phyloP scores from a whole-genome alignment of 208 protist genomes.

The Acanthamoeba healyi region DNA sequence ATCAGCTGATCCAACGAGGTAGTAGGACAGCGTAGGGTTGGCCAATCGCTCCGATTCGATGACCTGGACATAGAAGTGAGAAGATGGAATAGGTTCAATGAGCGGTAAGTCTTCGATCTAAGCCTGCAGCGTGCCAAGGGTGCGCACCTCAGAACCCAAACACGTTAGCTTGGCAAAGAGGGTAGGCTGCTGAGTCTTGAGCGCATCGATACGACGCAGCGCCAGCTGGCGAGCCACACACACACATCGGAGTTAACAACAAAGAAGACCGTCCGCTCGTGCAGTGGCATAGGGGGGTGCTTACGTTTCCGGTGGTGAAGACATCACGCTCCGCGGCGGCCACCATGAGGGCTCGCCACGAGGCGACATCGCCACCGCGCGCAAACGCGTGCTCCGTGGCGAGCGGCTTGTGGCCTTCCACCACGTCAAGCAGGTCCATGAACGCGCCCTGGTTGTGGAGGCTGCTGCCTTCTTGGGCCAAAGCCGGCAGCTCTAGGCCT shows the following conservation, averaged over 20 bases:
- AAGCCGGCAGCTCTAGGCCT: neutral
- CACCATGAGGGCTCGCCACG: neutral
- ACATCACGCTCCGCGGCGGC: neutral
- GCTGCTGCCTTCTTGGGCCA: neutral
- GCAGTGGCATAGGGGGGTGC: too few relatives aligned
- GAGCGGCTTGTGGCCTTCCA: neutral
- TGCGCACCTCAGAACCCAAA: neutral
- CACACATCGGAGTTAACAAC: neutral
- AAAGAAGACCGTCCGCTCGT: neutral
- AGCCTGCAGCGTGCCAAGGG: too few relatives aligned
- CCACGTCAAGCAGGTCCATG: neutral
- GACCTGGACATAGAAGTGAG: neutral
- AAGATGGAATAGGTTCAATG: neutral
- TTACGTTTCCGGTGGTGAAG: constrained; percentile 38
- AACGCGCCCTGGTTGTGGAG: neutral
- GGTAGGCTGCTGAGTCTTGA: neutral
- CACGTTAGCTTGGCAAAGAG: neutral
- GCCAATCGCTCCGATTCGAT: neutral
- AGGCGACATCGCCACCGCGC: neutral
- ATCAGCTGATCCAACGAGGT: neutral
- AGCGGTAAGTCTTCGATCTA: neutral
- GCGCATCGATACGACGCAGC: neutral
- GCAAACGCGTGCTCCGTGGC: neutral
- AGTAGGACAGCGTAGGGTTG: neutral
- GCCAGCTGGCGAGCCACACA: neutral